Evolutionary conservation across 2,329 filamentous ascomycete species (phyloP), one percentile per base, ranked within the genome.

Genomic region (Scedosporium boydii): DNA sequence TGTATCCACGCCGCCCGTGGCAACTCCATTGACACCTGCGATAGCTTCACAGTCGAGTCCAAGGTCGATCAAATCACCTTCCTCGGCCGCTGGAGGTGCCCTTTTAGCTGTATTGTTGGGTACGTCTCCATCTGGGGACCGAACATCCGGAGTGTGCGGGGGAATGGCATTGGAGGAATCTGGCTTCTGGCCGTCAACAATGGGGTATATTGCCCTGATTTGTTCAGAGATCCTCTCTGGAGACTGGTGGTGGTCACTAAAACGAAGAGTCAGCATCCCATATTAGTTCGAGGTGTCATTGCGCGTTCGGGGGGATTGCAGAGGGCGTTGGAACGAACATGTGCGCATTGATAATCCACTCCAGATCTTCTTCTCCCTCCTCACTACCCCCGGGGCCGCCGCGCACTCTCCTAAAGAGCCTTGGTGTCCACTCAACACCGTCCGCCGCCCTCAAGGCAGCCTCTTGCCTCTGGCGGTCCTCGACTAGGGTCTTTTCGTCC

Each of bases 401-500:
- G 55, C 84, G 82, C 10, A 96, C 88, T 58, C 78, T 77, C 64
- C 92, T 84, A 80, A 99, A 99, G 12, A 98, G 82, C 66, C 87
- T 86, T 0, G 95, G 93, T 41, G 87, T 85, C 95, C 95, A 99
- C 66, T 96, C 91, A 6, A 92, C 78, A 12, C 88, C 88, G 10
- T 93, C 87, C 58, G 92, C 88, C 38, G 84, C 84, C 69, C 95
- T 83, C 70, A 85, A 85, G 18, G 92, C 88, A 1, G 95, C 92
- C 71, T 97, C 93, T 66, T 93, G 88, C 70, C 95, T 84, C 75
- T 99, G 95, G 70, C 84, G 87, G 69, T 98, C 93, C 73, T 99
- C 95, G 64, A 99, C 91, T 72, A 89, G 90, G n/a, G 90, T 93
- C 78, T 99, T 99, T 71, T 97, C 93, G 66, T 95, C 90, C 0